Conservation (phyloP, 345 rosid genomes). For the Citrus reticulata region DNA sequence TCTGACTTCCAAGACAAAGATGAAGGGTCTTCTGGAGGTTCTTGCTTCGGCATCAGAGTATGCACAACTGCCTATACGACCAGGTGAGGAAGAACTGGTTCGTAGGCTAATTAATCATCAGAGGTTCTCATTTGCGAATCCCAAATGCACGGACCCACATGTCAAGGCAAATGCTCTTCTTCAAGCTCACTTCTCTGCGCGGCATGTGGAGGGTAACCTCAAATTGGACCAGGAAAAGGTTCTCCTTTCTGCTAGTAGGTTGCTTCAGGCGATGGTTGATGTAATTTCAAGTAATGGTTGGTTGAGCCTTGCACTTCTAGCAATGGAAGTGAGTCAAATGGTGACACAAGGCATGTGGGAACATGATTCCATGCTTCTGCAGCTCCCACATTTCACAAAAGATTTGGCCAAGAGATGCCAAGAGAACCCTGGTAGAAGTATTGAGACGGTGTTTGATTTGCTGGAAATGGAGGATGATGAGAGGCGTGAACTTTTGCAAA, state of each 20-base stretch:
- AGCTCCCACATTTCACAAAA: too few species aligned
- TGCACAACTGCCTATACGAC: constrained; percentile 67
- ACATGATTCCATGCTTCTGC: too few species aligned
- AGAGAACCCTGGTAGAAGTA: too few species aligned
- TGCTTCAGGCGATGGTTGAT: too few species aligned
- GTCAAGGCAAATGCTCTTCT: constrained; percentile 89
- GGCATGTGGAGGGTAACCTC: constrained; percentile 55
- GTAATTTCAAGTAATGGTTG: too few species aligned
- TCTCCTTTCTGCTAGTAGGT: constrained; percentile 17
- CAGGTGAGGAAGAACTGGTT: constrained; percentile 86
- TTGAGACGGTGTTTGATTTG: constrained; percentile 44
- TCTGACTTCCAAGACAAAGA: constrained; percentile 77
- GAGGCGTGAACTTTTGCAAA: constrained; percentile 73
- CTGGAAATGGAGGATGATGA: constrained; percentile 91
- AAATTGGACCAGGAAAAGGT: constrained; percentile 82
- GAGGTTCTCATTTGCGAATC: constrained; percentile 85
- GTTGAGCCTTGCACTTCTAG: too few species aligned
- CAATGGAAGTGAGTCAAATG: too few species aligned
- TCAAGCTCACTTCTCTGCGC: constrained; percentile 95
- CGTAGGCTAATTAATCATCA: constrained; percentile 79
- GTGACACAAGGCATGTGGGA: too few species aligned
- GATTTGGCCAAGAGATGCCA: too few species aligned
- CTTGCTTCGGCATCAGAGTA: constrained; percentile 90
- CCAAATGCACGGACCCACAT: constrained; percentile 71
- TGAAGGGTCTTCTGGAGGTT: constrained; percentile 91